Base-by-base conservation (phyloP, 208 protist species). In the Naegleria lovaniensis region DNA sequence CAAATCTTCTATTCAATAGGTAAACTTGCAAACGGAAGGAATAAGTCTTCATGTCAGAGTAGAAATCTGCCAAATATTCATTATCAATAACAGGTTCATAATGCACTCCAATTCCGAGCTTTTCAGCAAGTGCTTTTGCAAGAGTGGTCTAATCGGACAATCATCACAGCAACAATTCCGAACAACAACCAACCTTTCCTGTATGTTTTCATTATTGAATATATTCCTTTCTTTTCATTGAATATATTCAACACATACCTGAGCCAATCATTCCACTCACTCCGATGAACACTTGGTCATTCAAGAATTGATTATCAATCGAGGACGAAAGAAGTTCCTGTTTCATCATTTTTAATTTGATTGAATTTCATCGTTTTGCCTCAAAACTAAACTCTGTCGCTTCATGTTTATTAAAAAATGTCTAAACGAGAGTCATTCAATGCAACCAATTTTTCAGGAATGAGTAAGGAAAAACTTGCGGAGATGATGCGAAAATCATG, bases 61-160 rank as follows among this genome's bases (percentile, higher is more conserved):
- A 94, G 55, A 94, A 94, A 84, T 95, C 91, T 16, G 43, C 91
- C 6, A 94, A 55, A n/a, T 94, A 94, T 5, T 43, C 48, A 67
- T 94, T 94, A 25, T 95, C 92, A 33, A 85, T 89, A 22, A 94
- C 93, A 25, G 92, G 92, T 86, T 94, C 93, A 83, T 95, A 92
- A 59, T 91, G 94, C 25, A 94, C 91, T 40, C 79, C 79, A n/a
- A 94, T 0, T 36, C 89, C 59, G 0, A 94, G 11, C 16, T 52
- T n/a, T 52, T 93, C 52, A 36, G 25, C 91, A 0, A 94, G 33
- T 33, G 36, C 58, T 11, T 29, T 84, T 6, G 92, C 92, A 33
- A 94, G 67, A 39, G 93, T 94, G 5, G 91, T 90, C 90, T 94
- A 94, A n/a, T n/a, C n/a, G n/a, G n/a, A n/a, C n/a, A n/a, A n/a